These are phyloP conservation scores for Apophysomyces variabilis DNA, from an alignment of 371 early-diverging fungal species.

Conservation along the genomic window DNA sequence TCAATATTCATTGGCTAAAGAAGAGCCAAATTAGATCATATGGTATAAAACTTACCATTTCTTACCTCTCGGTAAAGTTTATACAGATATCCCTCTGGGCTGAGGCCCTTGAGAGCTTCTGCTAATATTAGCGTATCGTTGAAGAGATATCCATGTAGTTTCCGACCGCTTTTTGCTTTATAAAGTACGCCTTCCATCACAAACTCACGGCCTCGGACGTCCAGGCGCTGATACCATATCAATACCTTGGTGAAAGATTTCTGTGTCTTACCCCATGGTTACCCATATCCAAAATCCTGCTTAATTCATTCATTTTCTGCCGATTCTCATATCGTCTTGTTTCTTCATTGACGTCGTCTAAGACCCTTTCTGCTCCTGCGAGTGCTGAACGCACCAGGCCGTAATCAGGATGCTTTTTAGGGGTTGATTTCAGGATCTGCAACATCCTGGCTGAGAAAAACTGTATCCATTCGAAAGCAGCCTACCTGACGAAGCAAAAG, in stretches of 20 bases:
- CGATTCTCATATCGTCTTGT: conserved; percentile 77
- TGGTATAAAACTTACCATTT: not conserved
- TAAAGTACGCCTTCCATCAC: conserved; percentile 81
- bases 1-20: conserved; percentile 39
- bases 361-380: conserved; percentile 66
- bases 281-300: conserved; percentile 70
- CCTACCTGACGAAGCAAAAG: conserved; percentile 81
- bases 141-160: conserved; percentile 84
- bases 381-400: conserved; percentile 73
- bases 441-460: not conserved
- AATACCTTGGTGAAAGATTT: not conserved
- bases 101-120: conserved; percentile 47
- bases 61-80: conserved; percentile 65
- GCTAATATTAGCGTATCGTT: conserved; percentile 85
- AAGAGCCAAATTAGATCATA: not conserved
- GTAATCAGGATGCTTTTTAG: conserved; percentile 80
- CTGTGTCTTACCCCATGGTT: conserved; percentile 53
- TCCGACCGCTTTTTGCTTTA: conserved; percentile 86
- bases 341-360: conserved; percentile 80
- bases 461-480: not conserved
- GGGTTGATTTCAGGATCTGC: conserved; percentile 84
- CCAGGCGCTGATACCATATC: conserved; percentile 44
- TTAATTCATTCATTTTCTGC: conserved; percentile 74
- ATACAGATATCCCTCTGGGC: conserved; percentile 51
- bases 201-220: conserved; percentile 71